phyloP scores from a whole-genome alignment of 2,329 filamentous ascomycete species.

The Fonsecaea erecta region DNA sequence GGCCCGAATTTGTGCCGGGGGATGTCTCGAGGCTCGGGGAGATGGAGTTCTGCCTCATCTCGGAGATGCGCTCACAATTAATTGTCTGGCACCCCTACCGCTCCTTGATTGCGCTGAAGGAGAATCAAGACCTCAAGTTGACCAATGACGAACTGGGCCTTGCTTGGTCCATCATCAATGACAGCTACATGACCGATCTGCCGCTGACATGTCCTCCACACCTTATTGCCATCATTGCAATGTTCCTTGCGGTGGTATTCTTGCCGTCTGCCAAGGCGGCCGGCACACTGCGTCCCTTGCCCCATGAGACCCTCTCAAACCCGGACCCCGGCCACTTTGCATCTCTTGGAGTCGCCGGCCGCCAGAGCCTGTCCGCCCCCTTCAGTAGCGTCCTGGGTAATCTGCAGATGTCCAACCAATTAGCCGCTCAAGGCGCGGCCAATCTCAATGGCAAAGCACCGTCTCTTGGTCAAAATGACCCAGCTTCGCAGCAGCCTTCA shows the following conservation, averaged over 20 bases:
- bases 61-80: conserved; percentile 85
- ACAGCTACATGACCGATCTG: conserved; percentile 91
- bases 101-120: conserved; percentile 68
- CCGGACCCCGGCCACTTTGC: conserved; percentile 31
- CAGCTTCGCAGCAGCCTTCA: conserved; percentile 15
- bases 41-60: conserved; percentile 91
- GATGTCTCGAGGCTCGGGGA: conserved; percentile 87
- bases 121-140: conserved; percentile 65
- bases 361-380: conserved; percentile 39
- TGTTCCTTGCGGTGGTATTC: conserved; percentile 82
- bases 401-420: conserved; percentile 29
- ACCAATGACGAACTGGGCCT: conserved; percentile 77
- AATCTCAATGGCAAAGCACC: conserved; percentile 24
- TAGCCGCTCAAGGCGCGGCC: conserved; percentile 17
- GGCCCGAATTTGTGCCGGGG: conserved; percentile 76
- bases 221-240: conserved; percentile 81
- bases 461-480: conserved; percentile 12
- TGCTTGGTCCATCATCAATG: conserved; percentile 84
- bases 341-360: conserved; percentile 31
- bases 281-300: conserved; percentile 43
- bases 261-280: conserved; percentile 64
- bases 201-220: conserved; percentile 85
- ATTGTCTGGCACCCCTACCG: conserved; percentile 92
- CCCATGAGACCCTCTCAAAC: conserved; percentile 29
- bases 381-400: conserved; percentile 40